Percentiles rank a stretch among this genome's conserved stretches.
Conservation (phyloP, 257 asterid species). For the Cruciata laevipes region DNA sequence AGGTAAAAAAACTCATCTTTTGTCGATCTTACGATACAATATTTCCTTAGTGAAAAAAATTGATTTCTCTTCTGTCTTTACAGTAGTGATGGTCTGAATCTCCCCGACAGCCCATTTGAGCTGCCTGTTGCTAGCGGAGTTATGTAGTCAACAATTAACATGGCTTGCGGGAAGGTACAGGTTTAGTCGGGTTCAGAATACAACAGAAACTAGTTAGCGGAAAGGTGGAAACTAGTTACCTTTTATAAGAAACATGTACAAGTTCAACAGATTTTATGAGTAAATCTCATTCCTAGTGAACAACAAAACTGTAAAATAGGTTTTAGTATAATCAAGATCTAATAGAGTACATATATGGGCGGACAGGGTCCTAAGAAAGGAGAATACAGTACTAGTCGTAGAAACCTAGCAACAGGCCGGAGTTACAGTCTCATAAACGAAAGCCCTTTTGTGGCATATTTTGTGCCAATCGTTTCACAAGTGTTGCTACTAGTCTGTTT, state of each 20-base stretch:
- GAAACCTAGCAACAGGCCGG: conserved; percentile 9
- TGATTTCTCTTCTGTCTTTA: conserved; percentile 4
- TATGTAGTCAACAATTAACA: conserved; percentile 25
- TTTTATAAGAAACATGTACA: conserved; percentile 26
- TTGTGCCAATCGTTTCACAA: not conserved
- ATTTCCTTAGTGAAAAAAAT: not conserved
- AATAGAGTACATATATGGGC: conserved; percentile 1
- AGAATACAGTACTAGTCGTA: conserved; percentile 8
- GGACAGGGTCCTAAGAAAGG: conserved; percentile 17
- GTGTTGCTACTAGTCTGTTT: not conserved
- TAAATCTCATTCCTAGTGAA: conserved; percentile 7
- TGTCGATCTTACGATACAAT: not conserved
- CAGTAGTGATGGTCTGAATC: conserved; percentile 53
- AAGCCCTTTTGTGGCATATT: conserved; percentile 2
- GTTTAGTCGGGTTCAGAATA: conserved; percentile 22
- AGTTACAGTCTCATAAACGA: not conserved
- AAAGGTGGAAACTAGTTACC: conserved; percentile 8
- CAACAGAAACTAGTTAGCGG: conserved; percentile 23
- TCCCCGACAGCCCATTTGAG: conserved; percentile 72
- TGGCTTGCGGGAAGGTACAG: conserved; percentile 23
- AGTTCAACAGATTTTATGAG: conserved; percentile 17
- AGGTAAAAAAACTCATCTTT: conserved; percentile 32
- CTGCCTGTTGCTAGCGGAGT: conserved; percentile 40
- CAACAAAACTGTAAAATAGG: conserved; percentile 31
- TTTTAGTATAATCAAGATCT: conserved; percentile 6